These are phyloP conservation scores for Arxiozyma telluris DNA, from an alignment of 1,139 yeast species.

Conservation along the genomic window DNA sequence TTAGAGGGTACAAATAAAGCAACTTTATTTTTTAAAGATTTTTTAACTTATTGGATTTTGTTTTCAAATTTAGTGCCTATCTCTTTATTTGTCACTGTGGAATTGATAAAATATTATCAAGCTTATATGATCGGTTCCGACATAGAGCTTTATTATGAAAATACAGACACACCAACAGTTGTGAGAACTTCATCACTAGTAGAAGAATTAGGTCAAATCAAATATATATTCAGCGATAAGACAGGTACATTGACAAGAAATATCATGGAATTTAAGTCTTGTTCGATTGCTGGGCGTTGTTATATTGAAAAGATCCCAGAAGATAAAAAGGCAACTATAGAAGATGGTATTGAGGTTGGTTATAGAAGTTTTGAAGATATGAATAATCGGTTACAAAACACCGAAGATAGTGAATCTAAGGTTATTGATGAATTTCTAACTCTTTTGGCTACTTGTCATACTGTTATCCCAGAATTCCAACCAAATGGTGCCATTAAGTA, in stretches of 20 bases:
- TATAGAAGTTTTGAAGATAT: slow-evolving; percentile 65
- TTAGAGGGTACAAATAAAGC: slow-evolving; percentile 63
- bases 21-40: slow-evolving; percentile 69
- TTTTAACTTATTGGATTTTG: slow-evolving; percentile 90
- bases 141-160: slow-evolving; percentile 82
- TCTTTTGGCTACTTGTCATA: slow-evolving; percentile 85
- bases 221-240: slow-evolving; percentile 89
- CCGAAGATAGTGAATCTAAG: slow-evolving; percentile 35
- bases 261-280: slow-evolving; percentile 92
- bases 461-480: slow-evolving; percentile 86
- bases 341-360: slow-evolving; percentile 78
- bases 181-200: slow-evolving; percentile 92
- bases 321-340: slow-evolving; percentile 62
- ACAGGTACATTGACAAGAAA: slow-evolving; percentile 94
- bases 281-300: slow-evolving; percentile 87
- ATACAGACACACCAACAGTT: slow-evolving; percentile 86
- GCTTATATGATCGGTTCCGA: slow-evolving; percentile 92
- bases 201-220: slow-evolving; percentile 94
- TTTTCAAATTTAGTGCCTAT: slow-evolving; percentile 95
- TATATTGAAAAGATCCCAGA: slow-evolving; percentile 88
- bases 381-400: slow-evolving; percentile 40
- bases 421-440: slow-evolving; percentile 77
- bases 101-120: slow-evolving; percentile 88
- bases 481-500: slow-evolving; percentile 62
- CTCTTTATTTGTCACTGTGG: slow-evolving; percentile 90